A percentile compares a stretch with the other conserved stretches of the same genome.
Conservation (phyloP, 208 protist genomes). For the Leishmania martiniquensis region DNA sequence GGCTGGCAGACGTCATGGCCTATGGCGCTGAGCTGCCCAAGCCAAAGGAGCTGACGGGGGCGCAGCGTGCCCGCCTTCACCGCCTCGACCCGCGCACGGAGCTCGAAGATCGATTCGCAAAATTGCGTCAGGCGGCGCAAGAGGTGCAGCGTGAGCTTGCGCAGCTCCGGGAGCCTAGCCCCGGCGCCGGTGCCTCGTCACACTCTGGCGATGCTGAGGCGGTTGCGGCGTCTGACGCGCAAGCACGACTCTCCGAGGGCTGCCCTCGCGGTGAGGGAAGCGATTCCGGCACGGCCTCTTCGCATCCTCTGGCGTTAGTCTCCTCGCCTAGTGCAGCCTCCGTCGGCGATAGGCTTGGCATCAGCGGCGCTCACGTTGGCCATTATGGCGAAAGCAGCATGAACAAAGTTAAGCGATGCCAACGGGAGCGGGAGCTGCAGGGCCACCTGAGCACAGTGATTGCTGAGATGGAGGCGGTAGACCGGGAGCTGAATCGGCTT, state of each 20-base stretch:
- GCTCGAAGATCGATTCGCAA: constrained; percentile 71
- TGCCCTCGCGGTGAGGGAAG: neutral
- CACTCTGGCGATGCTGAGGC: neutral
- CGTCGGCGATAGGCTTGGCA: constrained; percentile 2
- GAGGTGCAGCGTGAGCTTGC: constrained; percentile 57
- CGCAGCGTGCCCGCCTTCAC: constrained; percentile 53
- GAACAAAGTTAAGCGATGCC: constrained; percentile 43
- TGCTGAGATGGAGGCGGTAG: constrained; percentile 75
- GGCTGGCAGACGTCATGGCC: constrained; percentile 79
- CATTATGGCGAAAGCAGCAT: constrained; percentile 15
- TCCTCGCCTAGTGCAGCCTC: neutral
- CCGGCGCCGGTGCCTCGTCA: neutral
- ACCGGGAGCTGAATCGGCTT: constrained; percentile 46
- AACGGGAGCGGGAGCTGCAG: constrained; percentile 56
- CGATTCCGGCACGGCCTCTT: neutral
- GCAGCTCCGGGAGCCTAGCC: constrained; percentile 28
- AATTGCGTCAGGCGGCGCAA: constrained; percentile 46
- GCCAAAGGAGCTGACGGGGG: constrained; percentile 65
- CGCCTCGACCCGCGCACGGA: constrained; percentile 51
- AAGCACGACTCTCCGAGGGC: constrained; percentile 17
- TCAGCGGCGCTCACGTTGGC: constrained; percentile 1
- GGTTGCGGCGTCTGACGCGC: neutral
- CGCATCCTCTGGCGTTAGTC: neutral
- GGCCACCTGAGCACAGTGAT: constrained; percentile 49
- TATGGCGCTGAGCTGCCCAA: constrained; percentile 73